Percentiles rank a stretch among this genome's conserved stretches.
phyloP scores from a whole-genome alignment of 140 eudicot species.

The Senecio squalidus region DNA sequence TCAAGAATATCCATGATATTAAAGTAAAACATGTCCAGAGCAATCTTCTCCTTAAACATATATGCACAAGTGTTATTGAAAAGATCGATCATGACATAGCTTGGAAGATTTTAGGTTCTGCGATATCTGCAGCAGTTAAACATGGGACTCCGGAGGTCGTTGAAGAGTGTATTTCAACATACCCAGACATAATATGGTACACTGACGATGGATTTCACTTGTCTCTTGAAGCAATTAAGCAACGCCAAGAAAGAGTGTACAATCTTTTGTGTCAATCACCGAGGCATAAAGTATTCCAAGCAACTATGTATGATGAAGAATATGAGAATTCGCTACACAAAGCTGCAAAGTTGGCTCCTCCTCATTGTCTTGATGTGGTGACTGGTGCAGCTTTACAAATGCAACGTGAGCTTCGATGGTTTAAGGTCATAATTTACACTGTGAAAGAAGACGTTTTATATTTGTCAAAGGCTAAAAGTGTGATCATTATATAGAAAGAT shows the following conservation, averaged over 20 bases:
- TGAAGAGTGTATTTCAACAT: slow-evolving; percentile 22
- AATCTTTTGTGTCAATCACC: slow-evolving; percentile 14
- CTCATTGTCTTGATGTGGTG: slow-evolving; percentile 13
- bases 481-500: too few species aligned
- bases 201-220: background rate
- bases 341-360: slow-evolving; percentile 25
- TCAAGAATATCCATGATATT: background rate
- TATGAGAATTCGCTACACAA: slow-evolving; percentile 14
- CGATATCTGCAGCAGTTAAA: background rate
- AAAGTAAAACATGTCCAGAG: background rate
- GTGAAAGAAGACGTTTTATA: too few species aligned
- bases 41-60: background rate
- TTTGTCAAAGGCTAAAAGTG: too few species aligned
- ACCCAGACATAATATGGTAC: slow-evolving; percentile 10
- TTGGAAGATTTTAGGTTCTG: background rate
- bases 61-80: background rate
- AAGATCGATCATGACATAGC: background rate
- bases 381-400: slow-evolving; percentile 25
- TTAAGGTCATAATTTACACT: too few species aligned
- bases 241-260: slow-evolving; percentile 19
- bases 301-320: background rate
- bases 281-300: background rate
- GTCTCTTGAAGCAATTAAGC: slow-evolving; percentile 11
- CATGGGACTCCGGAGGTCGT: slow-evolving; percentile 22
- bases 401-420: slow-evolving; percentile 22